Percentiles rank a stretch among this genome's conserved stretches.
These are phyloP conservation scores for Vitis amurensis DNA, from an alignment of 164 flowering plant genomes.

Conservation along the genomic window DNA sequence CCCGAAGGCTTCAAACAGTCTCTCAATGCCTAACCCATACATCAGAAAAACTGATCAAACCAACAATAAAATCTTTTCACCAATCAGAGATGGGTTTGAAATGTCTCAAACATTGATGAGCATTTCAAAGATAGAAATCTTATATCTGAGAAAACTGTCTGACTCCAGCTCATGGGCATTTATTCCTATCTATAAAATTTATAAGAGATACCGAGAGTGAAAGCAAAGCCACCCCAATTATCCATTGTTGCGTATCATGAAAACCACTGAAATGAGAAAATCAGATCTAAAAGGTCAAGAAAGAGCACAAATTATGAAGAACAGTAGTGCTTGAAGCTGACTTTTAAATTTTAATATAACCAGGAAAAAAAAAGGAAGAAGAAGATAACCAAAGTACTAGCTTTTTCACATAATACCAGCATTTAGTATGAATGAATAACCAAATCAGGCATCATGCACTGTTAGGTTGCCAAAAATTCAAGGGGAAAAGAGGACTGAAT, in stretches of 20 bases:
- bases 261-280: background rate
- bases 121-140: background rate
- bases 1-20: too few relatives aligned
- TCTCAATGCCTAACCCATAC: too few relatives aligned
- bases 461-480: too few relatives aligned
- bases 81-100: background rate
- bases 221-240: background rate
- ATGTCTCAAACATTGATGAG: background rate
- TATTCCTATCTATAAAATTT: background rate
- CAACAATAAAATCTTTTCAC: background rate
- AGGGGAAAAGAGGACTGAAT: too few relatives aligned
- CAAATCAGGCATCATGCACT: too few relatives aligned
- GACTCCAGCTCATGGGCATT: background rate
- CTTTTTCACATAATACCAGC: background rate
- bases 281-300: background rate
- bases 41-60: background rate
- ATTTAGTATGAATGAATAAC: background rate
- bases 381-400: background rate
- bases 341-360: background rate
- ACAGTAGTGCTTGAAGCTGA: background rate
- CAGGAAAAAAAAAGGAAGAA: background rate
- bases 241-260: background rate
- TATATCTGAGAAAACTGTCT: background rate
- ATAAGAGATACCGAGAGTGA: background rate
- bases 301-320: background rate